Base-by-base conservation (phyloP, 179 eudicot genomes). In the Heliamphora pulchella region DNA sequence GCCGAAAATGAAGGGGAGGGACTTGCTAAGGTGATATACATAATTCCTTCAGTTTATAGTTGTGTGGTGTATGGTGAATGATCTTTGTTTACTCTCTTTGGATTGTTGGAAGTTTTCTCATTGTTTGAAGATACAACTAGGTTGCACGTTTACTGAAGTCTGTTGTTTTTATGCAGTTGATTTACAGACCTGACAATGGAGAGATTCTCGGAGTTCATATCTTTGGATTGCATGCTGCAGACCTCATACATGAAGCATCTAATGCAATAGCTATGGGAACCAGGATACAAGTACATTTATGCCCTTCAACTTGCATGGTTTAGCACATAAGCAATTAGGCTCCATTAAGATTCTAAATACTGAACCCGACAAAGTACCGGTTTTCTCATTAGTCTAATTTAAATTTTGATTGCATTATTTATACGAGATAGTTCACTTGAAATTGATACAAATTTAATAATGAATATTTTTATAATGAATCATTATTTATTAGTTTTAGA, bases 1-100 rank as follows among this genome's bases (percentile, higher is more conserved):
- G 99, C 99, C 51, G 99, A 96, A 90, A 96, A 96, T 89, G 99
- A 96, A 87, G 98, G 91, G 58, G 99, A 96, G 82, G 99, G 99
- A 77, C 80, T 94, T 76, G 99, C 99, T 77, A 96, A 96, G 99
- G 99, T 96, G 79, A 81, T 74, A 61, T 72, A 67, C 64, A 41
- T 20, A 48, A 65, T 43, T 22, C 54, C 15, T 44, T 73, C 7
- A 67, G 71, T 6, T 17, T 75, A 13, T 18, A 50, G 53, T 62
- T 2, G 20, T 43, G 44, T 75, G 74, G 18, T 62, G 13, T 41
- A 39, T 46, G 47, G 8, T 44, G 15, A 61, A 51, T 64, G 11
- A 31, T 69, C 71, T 79, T 22, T 5, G 3, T 81, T 74, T 74
- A 18, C 22, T 43, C 54, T 61, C 0, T 41, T 57, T 46, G 76